Conservation (phyloP, 495 filamentous ascomycete species). For the Penicillium macrosclerotiorum region DNA sequence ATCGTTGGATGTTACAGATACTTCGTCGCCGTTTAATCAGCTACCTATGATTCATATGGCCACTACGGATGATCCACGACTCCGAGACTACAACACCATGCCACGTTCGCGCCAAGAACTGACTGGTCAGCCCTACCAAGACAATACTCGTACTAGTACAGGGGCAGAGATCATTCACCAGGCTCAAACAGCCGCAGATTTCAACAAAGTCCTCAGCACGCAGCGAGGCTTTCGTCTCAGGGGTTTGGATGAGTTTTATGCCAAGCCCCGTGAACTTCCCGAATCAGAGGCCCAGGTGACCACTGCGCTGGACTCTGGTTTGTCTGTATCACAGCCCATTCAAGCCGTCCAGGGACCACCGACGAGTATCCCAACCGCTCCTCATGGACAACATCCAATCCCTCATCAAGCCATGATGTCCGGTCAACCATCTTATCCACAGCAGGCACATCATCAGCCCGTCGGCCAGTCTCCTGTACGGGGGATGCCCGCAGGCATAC, state of each 20-base stretch:
- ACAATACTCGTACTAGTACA: constrained; percentile 77
- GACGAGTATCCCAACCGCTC: constrained; percentile 35
- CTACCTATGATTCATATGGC: constrained; percentile 83
- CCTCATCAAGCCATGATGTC: constrained; percentile 44
- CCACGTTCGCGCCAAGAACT: constrained; percentile 87
- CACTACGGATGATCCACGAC: constrained; percentile 71
- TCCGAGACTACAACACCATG: constrained; percentile 78
- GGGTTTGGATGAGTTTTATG: constrained; percentile 75
- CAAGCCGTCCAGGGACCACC: constrained; percentile 42
- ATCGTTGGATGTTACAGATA: constrained; percentile 59
- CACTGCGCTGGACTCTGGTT: constrained; percentile 49
- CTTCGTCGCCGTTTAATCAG: constrained; percentile 62
- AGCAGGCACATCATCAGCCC: constrained; percentile 39
- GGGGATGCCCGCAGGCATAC: constrained; percentile 40
- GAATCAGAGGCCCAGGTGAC: constrained; percentile 49
- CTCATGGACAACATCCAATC: constrained; percentile 39
- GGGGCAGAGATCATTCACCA: constrained; percentile 83
- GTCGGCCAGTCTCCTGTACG: constrained; percentile 46
- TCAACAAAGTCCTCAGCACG: constrained; percentile 75
- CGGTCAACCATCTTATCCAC: constrained; percentile 32
- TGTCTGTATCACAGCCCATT: constrained; percentile 45
- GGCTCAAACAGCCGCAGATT: constrained; percentile 83
- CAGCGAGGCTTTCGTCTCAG: constrained; percentile 72
- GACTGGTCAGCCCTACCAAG: constrained; percentile 83
- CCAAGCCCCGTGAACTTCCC: constrained; percentile 71